phyloP scores from a whole-genome alignment of 1,139 yeast species.

The Meyerozyma smithsonii region DNA sequence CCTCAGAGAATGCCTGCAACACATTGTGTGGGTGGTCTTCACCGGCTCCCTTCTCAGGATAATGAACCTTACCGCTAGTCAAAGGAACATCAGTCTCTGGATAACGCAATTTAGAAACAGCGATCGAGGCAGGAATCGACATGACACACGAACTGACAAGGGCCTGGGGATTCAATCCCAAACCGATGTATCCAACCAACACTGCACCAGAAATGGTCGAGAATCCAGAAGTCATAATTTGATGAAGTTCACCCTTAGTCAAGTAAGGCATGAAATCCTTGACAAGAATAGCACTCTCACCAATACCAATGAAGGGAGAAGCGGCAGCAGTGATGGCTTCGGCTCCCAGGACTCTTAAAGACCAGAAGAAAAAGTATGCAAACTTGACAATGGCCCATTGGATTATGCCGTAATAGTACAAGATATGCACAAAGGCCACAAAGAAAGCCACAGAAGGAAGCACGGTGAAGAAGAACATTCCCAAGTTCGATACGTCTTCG shows the following conservation, averaged over 20 bases:
- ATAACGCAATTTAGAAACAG: constrained; percentile 56
- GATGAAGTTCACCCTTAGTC: constrained; percentile 62
- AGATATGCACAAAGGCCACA: constrained; percentile 59
- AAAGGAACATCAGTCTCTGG: constrained; percentile 60
- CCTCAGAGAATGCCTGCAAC: constrained; percentile 61
- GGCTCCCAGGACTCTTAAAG: constrained; percentile 59
- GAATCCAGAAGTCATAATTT: constrained; percentile 63
- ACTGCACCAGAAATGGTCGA: constrained; percentile 68
- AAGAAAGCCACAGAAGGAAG: constrained; percentile 62
- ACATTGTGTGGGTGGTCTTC: constrained; percentile 49
- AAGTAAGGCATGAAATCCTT: constrained; percentile 59
- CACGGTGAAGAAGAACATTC: constrained; percentile 56
- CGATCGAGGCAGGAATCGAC: constrained; percentile 67
- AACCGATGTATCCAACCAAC: constrained; percentile 58
- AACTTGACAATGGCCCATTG: constrained; percentile 62
- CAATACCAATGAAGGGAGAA: constrained; percentile 66
- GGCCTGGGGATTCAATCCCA: constrained; percentile 63
- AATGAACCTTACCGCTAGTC: constrained; percentile 45
- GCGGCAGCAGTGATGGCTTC: constrained; percentile 70
- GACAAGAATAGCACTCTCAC: constrained; percentile 61
- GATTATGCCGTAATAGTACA: constrained; percentile 56
- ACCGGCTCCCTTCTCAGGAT: constrained; percentile 36
- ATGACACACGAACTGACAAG: constrained; percentile 64
- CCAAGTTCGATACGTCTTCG: constrained; percentile 30
- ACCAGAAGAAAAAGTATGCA: constrained; percentile 59